A percentile compares a stretch with the other conserved stretches of the same genome.
phyloP scores from a whole-genome alignment of 176 grass and related monocot genomes.

The Guadua angustifolia region DNA sequence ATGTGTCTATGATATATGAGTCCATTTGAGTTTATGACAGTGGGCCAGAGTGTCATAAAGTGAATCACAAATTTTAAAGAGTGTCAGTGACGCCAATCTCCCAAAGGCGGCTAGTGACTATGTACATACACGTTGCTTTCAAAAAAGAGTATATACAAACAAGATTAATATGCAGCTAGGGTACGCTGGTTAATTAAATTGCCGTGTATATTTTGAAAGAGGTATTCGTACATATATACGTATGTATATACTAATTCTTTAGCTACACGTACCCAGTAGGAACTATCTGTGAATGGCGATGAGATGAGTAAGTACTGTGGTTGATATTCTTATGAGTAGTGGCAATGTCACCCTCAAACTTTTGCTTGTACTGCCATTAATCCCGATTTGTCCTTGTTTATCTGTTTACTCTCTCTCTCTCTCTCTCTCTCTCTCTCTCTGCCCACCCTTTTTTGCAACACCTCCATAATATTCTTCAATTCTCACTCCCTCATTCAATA shows the following conservation, averaged over 20 bases:
- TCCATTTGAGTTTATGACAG: no score
- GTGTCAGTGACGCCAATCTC: no score
- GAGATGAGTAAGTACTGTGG: conserved; percentile 52
- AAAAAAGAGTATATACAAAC: neutral
- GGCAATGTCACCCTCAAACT: conserved; percentile 69
- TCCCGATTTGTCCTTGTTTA: conserved; percentile 68
- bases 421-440: neutral
- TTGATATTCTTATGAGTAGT: conserved; percentile 71
- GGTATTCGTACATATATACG: neutral
- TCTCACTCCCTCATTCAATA: conserved; percentile 47
- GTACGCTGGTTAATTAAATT: neutral
- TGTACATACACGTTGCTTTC: neutral
- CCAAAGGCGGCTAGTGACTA: neutral
- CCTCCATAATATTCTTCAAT: conserved; percentile 58
- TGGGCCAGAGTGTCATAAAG: no score
- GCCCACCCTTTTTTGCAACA: conserved; percentile 41
- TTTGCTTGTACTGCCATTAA: conserved; percentile 71
- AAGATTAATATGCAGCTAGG: neutral
- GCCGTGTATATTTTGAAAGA: neutral
- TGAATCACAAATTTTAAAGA: no score
- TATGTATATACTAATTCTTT: neutral
- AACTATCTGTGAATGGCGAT: conserved; percentile 45
- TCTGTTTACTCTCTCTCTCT: conserved; percentile 46
- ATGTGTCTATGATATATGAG: no score
- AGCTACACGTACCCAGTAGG: neutral